Evolutionary conservation across 1,139 yeast genomes (phyloP).

Genomic region (Blastobotrys buckinghamii): DNA sequence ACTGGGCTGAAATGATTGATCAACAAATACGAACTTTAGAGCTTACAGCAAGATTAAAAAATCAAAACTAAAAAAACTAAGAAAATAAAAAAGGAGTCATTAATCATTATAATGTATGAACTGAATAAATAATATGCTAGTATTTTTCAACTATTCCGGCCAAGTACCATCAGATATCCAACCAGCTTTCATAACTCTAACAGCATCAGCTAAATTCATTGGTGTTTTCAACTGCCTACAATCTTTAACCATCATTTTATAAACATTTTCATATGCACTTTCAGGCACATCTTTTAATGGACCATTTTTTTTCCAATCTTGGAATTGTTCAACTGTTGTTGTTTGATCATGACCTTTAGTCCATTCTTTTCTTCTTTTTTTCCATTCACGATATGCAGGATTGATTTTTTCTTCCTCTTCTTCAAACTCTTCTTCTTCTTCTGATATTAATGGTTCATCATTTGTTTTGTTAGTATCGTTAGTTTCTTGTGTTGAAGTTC

Average conservation of each 20-base stretch:
- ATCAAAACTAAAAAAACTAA: background rate
- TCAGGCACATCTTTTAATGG: constrained; percentile 26
- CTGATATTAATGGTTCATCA: background rate
- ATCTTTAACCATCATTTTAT: constrained; percentile 46
- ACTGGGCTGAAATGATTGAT: constrained; percentile 44
- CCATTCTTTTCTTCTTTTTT: constrained; percentile 27
- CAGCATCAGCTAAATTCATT: constrained; percentile 47
- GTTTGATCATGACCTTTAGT: constrained; percentile 18
- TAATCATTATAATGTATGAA: background rate
- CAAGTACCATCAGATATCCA: constrained; percentile 46
- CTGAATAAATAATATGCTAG: background rate
- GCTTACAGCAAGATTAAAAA: constrained; percentile 20
- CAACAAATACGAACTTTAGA: constrained; percentile 46
- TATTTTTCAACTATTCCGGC: constrained; percentile 28
- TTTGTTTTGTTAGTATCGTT: background rate
- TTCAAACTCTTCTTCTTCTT: constrained; percentile 11
- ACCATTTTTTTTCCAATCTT: constrained; percentile 8
- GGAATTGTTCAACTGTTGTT: constrained; percentile 13
- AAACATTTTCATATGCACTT: constrained; percentile 36
- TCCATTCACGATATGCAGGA: constrained; percentile 31
- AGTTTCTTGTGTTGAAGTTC: background rate
- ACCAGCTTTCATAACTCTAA: constrained; percentile 53
- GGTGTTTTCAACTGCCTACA: constrained; percentile 46
- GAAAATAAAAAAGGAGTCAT: background rate
- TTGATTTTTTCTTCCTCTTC: constrained; percentile 27